phyloP scores from a whole-genome alignment of 1,139 yeast species.

The Debaryomycetaceae sp. region DNA sequence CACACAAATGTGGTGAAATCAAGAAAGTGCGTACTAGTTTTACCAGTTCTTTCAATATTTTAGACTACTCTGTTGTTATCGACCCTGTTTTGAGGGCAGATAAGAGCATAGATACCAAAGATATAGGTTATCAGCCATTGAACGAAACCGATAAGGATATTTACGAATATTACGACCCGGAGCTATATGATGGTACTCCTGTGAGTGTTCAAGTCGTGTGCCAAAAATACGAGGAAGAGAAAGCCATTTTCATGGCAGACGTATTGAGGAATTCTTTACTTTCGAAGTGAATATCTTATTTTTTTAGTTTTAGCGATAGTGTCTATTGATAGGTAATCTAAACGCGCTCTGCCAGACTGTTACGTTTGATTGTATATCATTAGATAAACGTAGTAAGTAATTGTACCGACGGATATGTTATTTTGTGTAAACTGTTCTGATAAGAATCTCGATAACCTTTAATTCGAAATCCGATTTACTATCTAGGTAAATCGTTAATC shows the following conservation, averaged over 20 bases:
- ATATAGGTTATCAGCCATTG: slow-evolving; percentile 16
- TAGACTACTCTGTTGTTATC: slow-evolving; percentile 53
- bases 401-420: too few species aligned
- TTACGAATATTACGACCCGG: slow-evolving; percentile 45
- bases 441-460: too few species aligned
- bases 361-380: too few species aligned
- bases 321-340: too few species aligned
- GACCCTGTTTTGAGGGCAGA: slow-evolving; percentile 51
- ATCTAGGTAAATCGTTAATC: too few species aligned
- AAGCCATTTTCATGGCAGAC: background rate
- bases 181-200: slow-evolving; percentile 52
- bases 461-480: too few species aligned
- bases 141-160: slow-evolving; percentile 20
- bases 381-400: too few species aligned
- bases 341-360: too few species aligned
- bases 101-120: slow-evolving; percentile 26
- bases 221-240: slow-evolving; percentile 4
- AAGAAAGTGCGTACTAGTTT: background rate
- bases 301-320: too few species aligned
- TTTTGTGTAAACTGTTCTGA: too few species aligned
- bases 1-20: slow-evolving; percentile 16
- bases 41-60: slow-evolving; percentile 39
- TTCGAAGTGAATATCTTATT: too few species aligned
- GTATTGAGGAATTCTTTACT: background rate
- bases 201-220: slow-evolving; percentile 57